Conservation (phyloP, 495 filamentous ascomycete species). For the Cladorrhinum samala region DNA sequence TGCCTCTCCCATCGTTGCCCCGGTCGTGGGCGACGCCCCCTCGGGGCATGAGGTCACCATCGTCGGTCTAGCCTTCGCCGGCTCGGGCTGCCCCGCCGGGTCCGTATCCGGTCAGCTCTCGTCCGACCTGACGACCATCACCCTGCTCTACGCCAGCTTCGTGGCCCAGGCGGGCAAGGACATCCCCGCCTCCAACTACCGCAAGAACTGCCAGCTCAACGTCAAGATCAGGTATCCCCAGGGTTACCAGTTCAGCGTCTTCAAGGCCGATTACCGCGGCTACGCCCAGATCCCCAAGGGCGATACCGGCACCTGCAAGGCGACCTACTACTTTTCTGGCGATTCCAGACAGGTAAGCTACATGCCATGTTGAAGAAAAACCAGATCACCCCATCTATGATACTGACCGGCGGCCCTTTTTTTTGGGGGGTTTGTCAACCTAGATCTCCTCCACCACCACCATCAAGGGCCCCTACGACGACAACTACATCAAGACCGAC, state of each 20-base stretch:
- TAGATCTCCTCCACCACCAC: slow-evolving; percentile 29
- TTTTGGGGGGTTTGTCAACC: too few relatives aligned
- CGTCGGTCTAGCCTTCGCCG: slow-evolving; percentile 39
- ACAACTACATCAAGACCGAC: slow-evolving; percentile 35
- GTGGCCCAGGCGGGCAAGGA: slow-evolving; percentile 39
- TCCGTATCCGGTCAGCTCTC: slow-evolving; percentile 37
- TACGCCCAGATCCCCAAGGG: slow-evolving; percentile 38
- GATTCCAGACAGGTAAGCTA: slow-evolving; percentile 21
- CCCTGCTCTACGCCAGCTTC: slow-evolving; percentile 42
- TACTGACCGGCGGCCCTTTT: too few relatives aligned
- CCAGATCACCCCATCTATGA: neutral
- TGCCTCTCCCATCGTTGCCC: slow-evolving; percentile 1
- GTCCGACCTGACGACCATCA: slow-evolving; percentile 39
- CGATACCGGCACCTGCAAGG: slow-evolving; percentile 41
- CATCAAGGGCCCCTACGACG: slow-evolving; percentile 32
- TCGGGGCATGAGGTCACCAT: slow-evolving; percentile 30
- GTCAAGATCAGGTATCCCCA: slow-evolving; percentile 44
- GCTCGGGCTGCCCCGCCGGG: slow-evolving; percentile 44
- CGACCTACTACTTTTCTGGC: slow-evolving; percentile 49
- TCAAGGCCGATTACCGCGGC: slow-evolving; percentile 47
- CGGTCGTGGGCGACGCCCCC: slow-evolving; percentile 11
- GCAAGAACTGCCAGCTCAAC: slow-evolving; percentile 49
- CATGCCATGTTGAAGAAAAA: neutral
- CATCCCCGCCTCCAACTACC: slow-evolving; percentile 31
- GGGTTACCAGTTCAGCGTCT: slow-evolving; percentile 48